Evolutionary conservation across 2,329 filamentous ascomycete species (phyloP), one percentile per base, ranked within the genome.

Genomic region (Fusarium sp.): DNA sequence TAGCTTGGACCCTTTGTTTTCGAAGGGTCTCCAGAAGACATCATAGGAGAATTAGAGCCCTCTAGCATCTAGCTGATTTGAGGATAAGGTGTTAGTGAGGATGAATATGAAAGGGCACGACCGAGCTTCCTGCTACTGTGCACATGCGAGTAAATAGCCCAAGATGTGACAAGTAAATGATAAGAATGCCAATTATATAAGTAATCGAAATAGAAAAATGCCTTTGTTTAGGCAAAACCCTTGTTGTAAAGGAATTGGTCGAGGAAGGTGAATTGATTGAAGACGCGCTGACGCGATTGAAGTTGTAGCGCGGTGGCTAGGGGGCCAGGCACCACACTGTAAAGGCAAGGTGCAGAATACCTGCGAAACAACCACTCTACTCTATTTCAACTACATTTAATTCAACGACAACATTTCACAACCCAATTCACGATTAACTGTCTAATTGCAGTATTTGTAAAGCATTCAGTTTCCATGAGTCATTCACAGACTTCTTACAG

Each of bases 201-300:
- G 28, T 13, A 2, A 15, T 2, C 13, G 11, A 15, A 18, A 46
- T 13, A 40, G 12, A 16, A 23, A 11, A 34, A 36, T 28, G n/a
- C 23, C 15, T 18, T 38, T 18, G 28, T 20, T 16, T 13, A 15
- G 8, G 44, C 28, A 33, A 33, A n/a, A 16, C 52, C 40, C 30
- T 33, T 33, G 23, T 30, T 26, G 33, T n/a, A 38, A 15, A 16
- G 12, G 31, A 12, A 11, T 36, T 37, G 26, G 4, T 28, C 13
- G 23, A 34, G 34, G 10, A 52, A 31, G 34, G 30, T 41, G 42
- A 59, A 58, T 40, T 42, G 49, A 57, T 45, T 47, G 30, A 11
- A 58, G 62, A 70, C 66, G 69, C 64, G 72, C 72, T 51, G 60
- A 73, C 71, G 72, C 67, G 72, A 58, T 44, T 36, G 37, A 40